Evolutionary conservation across 345 rosid species (phyloP), one percentile per base, ranked within the genome.

Genomic region (Salix suchowensis): DNA sequence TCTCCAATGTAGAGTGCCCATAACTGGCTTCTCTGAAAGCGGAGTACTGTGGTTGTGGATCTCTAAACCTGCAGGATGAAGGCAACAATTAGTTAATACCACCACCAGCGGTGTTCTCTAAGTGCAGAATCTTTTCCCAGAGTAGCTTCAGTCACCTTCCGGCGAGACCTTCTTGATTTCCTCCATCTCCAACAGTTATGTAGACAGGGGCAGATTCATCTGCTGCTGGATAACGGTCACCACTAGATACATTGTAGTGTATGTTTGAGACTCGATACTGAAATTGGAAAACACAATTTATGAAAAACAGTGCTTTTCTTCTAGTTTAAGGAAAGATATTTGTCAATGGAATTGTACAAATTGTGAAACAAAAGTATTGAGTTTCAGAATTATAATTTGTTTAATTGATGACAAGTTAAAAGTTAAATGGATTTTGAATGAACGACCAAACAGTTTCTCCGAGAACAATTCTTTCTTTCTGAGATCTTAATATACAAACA

Each of bases 11-110:
- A 32, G 98, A 90, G 76, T 93, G 97, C 8, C 97, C 99, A 70
- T 92, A 92, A 81, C 97, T 94, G 82, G 98, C 92, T 91, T 96
- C 99, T 69, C 98, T 81, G 76, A 93, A 96, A 74, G 97, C 98
- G 58, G 99, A 96, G 77, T 93, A 91, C 26, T 89, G 91, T 71
- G 99, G 97, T 66, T 96, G 98, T 61, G 98, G 99, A 76, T 90
- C 87, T 74, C 71, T 89, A 77, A 92, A 96, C 78, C 97, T 96
- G 80, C 46, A 85, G 34, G 72, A 67, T 23, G 73, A 73, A 74
- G 4, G 39, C 48, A n/a, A 46, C 12, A 52, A 13, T 75, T 39
- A 6, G 6, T 70, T 18, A 54, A n/a, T 4, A 40, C 34, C 54
- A 68, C 42, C 30, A 21, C 0, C 24, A 24, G 18, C 23, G 42